These are phyloP conservation scores for Dothistroma pini DNA, from an alignment of 2,329 filamentous ascomycete genomes.

Conservation along the genomic window DNA sequence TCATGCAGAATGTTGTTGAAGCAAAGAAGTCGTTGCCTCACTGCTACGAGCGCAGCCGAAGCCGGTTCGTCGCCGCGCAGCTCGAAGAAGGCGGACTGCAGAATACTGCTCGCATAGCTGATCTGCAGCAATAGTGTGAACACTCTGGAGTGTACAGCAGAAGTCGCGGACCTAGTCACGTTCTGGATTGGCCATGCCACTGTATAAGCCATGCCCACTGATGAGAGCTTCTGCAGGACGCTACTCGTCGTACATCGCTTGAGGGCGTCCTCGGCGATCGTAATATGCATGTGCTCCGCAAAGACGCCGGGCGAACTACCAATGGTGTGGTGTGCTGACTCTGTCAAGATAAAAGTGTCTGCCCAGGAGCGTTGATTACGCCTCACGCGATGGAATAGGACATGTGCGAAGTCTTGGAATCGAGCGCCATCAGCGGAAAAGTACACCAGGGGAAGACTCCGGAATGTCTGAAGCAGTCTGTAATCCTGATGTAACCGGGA, in stretches of 20 bases:
- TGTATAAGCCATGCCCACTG: conserved; percentile 25
- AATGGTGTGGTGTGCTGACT: conserved; percentile 71
- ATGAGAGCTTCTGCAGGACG: conserved; percentile 14
- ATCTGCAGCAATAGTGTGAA: conserved; percentile 76
- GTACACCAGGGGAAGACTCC: conserved; percentile 68
- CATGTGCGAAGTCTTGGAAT: conserved; percentile 61
- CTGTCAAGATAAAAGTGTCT: conserved; percentile 76
- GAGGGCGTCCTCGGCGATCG: conserved; percentile 47
- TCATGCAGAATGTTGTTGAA: conserved; percentile 71
- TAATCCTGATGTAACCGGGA: conserved; percentile 65
- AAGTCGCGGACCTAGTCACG: conserved; percentile 63
- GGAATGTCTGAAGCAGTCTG: conserved; percentile 61
- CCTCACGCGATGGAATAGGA: conserved; percentile 74
- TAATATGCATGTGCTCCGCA: conserved; percentile 59
- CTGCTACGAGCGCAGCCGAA: conserved; percentile 42
- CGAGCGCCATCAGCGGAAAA: conserved; percentile 70
- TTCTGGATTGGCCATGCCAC: conserved; percentile 62
- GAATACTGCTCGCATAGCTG: conserved; percentile 63
- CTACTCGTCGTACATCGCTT: conserved; percentile 33
- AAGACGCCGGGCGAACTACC: conserved; percentile 52
- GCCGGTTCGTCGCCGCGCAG: conserved; percentile 14
- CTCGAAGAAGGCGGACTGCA: conserved; percentile 52
- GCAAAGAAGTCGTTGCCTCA: conserved; percentile 66
- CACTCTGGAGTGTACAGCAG: conserved; percentile 65
- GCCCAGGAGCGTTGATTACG: conserved; percentile 49